Percentiles rank a stretch among this genome's conserved stretches.
Conservation (phyloP, 345 rosid species). For the Hypericum perforatum region DNA sequence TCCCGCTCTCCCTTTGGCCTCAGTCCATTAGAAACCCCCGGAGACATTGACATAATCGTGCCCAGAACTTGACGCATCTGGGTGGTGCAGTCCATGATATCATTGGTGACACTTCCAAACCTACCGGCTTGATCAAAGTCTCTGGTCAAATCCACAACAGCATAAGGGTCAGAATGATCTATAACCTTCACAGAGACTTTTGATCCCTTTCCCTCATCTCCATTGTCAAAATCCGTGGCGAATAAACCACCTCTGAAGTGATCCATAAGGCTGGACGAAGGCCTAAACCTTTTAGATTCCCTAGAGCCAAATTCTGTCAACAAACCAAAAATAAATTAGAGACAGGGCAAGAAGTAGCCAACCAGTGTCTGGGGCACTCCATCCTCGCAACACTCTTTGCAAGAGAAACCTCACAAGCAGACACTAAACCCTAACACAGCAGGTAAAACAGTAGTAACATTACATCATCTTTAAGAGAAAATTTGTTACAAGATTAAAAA, state of each 20-base stretch:
- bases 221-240: neutral
- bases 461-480: too few relatives aligned
- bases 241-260: neutral
- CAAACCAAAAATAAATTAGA: constrained; percentile 6
- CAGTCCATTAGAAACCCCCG: constrained; percentile 15
- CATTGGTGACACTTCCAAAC: constrained; percentile 67
- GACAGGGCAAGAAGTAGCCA: neutral
- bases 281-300: constrained; percentile 36
- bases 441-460: too few relatives aligned
- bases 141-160: constrained; percentile 31
- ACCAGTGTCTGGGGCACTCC: too few relatives aligned
- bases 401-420: too few relatives aligned
- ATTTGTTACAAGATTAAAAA: too few relatives aligned
- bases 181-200: constrained; percentile 21
- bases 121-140: constrained; percentile 29
- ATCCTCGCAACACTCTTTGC: too few relatives aligned
- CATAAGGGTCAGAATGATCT: constrained; percentile 49
- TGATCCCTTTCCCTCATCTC: constrained; percentile 14
- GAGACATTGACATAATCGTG: constrained; percentile 19
- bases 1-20: constrained; percentile 3
- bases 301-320: constrained; percentile 23
- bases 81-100: constrained; percentile 38
- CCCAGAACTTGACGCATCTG: constrained; percentile 24
- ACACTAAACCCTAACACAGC: too few relatives aligned
- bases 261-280: constrained; percentile 13